These are phyloP conservation scores for Berberis vulgaris DNA, from an alignment of 164 flowering plant species.

Conservation along the genomic window DNA sequence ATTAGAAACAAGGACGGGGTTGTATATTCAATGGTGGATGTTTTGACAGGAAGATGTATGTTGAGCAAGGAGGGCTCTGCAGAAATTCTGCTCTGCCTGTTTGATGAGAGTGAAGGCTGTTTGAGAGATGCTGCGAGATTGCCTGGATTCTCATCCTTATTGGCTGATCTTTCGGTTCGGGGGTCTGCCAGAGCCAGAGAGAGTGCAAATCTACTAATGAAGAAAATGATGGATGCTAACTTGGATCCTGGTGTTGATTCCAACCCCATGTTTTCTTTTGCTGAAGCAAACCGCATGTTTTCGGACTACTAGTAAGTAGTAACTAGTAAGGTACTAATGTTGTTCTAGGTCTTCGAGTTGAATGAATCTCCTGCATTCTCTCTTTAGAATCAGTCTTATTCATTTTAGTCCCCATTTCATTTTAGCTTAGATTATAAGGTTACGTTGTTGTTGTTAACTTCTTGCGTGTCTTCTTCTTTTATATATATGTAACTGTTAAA, in stretches of 20 bases:
- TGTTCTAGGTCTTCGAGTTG: too few species aligned
- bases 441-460: too few species aligned
- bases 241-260: constrained; percentile 21
- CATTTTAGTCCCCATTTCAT: too few species aligned
- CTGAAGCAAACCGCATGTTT: too few species aligned
- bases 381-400: too few species aligned
- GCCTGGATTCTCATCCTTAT: constrained; percentile 39
- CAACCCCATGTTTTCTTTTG: constrained; percentile 10
- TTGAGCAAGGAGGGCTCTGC: constrained; percentile 64
- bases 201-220: constrained; percentile 44
- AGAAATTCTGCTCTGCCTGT: constrained; percentile 44
- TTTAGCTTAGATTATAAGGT: too few species aligned
- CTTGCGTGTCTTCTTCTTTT: too few species aligned
- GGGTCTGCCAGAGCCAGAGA: constrained; percentile 52
- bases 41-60: constrained; percentile 54
- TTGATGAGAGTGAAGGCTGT: constrained; percentile 52
- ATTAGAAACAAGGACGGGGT: constrained; percentile 29
- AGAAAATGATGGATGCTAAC: constrained; percentile 39
- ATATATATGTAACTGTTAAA: too few species aligned
- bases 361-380: too few species aligned
- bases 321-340: too few species aligned
- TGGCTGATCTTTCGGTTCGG: constrained; percentile 60
- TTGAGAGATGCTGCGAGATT: constrained; percentile 35
- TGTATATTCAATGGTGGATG: constrained; percentile 34
- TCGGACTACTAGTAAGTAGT: too few species aligned